Percentiles rank a stretch among this genome's conserved stretches.
phyloP scores from a whole-genome alignment of 108 stramenopile species.

The Skeletonema grethae region DNA sequence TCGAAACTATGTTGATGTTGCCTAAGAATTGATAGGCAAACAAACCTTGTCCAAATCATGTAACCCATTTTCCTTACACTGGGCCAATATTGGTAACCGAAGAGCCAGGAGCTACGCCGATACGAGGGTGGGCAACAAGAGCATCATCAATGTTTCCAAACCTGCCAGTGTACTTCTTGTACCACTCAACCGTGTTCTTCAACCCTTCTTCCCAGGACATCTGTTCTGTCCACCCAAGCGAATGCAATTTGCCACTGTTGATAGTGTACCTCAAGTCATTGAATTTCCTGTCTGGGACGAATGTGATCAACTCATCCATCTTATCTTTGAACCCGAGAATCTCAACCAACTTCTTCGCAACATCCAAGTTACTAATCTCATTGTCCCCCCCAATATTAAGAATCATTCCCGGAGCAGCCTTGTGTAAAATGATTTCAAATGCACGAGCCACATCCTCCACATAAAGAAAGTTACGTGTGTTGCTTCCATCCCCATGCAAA shows the following conservation, averaged over 20 bases:
- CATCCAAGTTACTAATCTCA: constrained; percentile 87
- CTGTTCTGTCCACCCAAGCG: constrained; percentile 93
- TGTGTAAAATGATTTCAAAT: constrained; percentile 95
- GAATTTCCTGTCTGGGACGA: constrained; percentile 96
- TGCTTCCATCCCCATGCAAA: constrained; percentile 96
- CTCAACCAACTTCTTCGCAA: constrained; percentile 85
- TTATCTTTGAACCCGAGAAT: constrained; percentile 73
- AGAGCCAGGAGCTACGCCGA: constrained; percentile 53
- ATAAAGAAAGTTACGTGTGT: constrained; percentile 97
- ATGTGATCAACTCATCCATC: constrained; percentile 77
- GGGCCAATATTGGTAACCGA: constrained; percentile 22
- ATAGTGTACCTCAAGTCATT: constrained; percentile 99
- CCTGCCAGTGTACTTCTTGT: constrained; percentile 79
- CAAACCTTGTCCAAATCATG: background rate
- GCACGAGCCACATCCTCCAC: constrained; percentile 97
- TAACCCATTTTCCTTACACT: background rate
- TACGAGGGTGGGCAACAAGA: constrained; percentile 96
- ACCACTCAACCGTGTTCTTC: constrained; percentile 95
- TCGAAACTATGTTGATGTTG: too few species aligned
- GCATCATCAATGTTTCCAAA: constrained; percentile 97
- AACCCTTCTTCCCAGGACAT: constrained; percentile 97
- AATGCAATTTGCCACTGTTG: constrained; percentile 83
- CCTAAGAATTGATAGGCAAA: background rate
- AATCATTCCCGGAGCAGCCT: constrained; percentile 88
- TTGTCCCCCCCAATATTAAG: constrained; percentile 98